Base-by-base conservation (phyloP, 371 early-diverging fungal species). In the Amoeboaphelidium protococcarum region DNA sequence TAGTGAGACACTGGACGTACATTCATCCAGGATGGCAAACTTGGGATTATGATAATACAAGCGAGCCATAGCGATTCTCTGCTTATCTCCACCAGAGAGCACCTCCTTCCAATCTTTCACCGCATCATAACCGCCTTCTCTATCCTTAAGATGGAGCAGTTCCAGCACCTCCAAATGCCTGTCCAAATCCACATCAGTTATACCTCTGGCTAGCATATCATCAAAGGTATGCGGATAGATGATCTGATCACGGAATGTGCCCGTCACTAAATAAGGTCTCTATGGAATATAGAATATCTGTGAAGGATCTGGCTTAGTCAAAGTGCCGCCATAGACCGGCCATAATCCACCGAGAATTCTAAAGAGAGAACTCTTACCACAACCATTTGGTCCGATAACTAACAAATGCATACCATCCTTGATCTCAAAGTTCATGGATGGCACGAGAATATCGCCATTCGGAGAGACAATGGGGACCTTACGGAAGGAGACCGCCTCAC, bases 351-450 rank as follows among this genome's bases (percentile, higher is more conserved):
- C 68, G 53, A 88, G 67, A 10, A 80, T 69, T 51, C 89, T 74
- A 74, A 91, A 88, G 47, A 88, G 60, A 6, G 86, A 85, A 31
- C 81, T 80, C 61, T 87, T 82, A 51, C 70, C 73, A 53, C 84
- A 87, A 3, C 92, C 90, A 54, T 87, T 88, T 26, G 90, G 88
- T 0, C 92, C 90, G 22, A 82, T 78, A 46, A 91, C 80, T 46
- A 91, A 65, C 20, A 26, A 26, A 22, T 82, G 71, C 48, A 83
- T 65, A 16, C 78, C 71, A 2, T 79, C 72, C 62, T 46, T 22
- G 3, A 26, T 42, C 44, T 3, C 22, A 48, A 6, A 54, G 48
- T 6, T 22, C 25, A 41, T 83, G 81, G 20, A 82, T 82, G 20
- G 76, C 69, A 49, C 83, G 82, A 52, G 81, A 82, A 20, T 82